phyloP scores from a whole-genome alignment of 225 moss, liverwort and hornwort species.

The Neckera pumila region DNA sequence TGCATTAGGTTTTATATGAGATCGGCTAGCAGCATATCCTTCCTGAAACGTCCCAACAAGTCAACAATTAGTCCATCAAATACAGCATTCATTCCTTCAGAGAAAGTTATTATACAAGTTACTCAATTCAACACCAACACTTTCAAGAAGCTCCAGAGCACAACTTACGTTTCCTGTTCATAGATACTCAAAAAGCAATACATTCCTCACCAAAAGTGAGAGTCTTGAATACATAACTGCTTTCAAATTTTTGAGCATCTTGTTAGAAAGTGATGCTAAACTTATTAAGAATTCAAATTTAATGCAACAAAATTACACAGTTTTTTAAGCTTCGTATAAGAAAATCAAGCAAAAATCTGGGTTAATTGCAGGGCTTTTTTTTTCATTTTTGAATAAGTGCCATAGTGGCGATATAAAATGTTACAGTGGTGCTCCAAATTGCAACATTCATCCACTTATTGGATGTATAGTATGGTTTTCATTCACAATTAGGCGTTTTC shows the following conservation, averaged over 20 bases:
- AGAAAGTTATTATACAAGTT: not conserved
- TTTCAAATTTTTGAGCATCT: not conserved
- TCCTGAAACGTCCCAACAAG: constrained; percentile 35
- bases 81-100: not conserved
- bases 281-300: not conserved
- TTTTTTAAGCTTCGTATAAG: no score
- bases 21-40: constrained; percentile 67
- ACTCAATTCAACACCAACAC: not conserved
- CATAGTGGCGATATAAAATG: no score
- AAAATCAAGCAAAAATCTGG: not conserved
- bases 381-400: no score
- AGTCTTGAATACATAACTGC: not conserved
- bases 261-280: not conserved
- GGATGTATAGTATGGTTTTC: no score
- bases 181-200: not conserved
- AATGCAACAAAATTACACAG: not conserved
- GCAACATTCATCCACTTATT: no score
- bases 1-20: constrained; percentile 71
- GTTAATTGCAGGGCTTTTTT: no score
- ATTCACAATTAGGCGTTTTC: no score
- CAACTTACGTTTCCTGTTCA: not conserved
- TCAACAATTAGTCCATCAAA: not conserved
- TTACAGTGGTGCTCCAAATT: no score
- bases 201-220: not conserved
- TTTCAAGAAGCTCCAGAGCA: not conserved